These are phyloP conservation scores for Begonia fuchsioides DNA, from an alignment of 306 rosid species.

Conservation along the genomic window DNA sequence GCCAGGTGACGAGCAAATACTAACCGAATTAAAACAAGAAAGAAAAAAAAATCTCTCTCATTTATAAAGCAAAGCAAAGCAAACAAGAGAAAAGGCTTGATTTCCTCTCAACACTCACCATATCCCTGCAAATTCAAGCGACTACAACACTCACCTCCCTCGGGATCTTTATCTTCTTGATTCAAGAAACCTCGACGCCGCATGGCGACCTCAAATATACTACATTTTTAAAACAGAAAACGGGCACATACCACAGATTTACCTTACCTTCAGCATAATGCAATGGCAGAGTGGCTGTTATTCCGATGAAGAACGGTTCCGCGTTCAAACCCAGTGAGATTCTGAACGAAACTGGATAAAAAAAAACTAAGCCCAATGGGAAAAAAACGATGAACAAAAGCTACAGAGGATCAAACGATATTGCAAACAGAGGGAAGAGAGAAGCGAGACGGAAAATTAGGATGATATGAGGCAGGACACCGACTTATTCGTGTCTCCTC, in stretches of 20 bases:
- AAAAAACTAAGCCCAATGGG: background rate
- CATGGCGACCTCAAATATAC: background rate
- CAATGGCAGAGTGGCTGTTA: background rate
- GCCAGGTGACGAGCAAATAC: background rate
- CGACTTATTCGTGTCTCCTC: too few species aligned
- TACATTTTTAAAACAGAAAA: background rate
- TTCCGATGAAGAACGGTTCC: background rate
- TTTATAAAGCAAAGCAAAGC: background rate
- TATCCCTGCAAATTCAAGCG: background rate
- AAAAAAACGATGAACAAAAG: background rate
- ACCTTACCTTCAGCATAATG: too few species aligned
- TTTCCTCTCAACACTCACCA: background rate
- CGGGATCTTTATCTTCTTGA: background rate
- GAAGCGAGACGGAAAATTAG: too few species aligned
- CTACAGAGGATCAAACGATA: too few species aligned
- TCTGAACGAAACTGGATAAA: background rate
- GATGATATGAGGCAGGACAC: too few species aligned
- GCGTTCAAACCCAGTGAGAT: background rate
- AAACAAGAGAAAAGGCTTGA: background rate
- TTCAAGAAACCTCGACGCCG: background rate
- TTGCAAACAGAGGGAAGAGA: too few species aligned
- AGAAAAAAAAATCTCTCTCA: background rate
- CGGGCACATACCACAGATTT: background rate
- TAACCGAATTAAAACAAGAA: background rate
- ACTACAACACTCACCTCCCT: background rate